Evolutionary conservation across 2,329 filamentous ascomycete species (phyloP).

Genomic region (Cladosporium colombiae): DNA sequence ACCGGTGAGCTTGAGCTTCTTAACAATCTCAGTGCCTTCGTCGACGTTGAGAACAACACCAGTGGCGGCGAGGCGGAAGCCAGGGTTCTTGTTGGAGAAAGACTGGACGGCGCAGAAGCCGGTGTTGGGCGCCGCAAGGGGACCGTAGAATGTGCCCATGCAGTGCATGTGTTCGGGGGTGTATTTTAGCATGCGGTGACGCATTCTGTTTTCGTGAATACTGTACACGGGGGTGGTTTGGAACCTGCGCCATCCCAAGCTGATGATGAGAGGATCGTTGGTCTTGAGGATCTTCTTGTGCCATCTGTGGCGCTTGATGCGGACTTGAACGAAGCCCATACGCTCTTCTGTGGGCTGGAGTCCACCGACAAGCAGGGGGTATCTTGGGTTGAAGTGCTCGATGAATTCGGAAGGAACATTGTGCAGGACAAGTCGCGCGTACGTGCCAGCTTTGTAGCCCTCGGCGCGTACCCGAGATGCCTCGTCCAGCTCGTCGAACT

Average conservation of each 20-base stretch:
- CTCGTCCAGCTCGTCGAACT: conserved; percentile 86
- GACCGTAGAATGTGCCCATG: conserved; percentile 92
- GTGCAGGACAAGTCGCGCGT: conserved; percentile 86
- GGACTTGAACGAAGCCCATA: conserved; percentile 91
- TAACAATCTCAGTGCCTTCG: conserved; percentile 95
- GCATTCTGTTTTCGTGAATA: conserved; percentile 87
- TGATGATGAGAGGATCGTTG: conserved; percentile 96
- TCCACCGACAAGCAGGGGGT: conserved; percentile 87
- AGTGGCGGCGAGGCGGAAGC: conserved; percentile 91
- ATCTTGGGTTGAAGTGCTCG: conserved; percentile 74
- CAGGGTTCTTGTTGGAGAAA: conserved; percentile 78
- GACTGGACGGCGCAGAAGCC: conserved; percentile 93
- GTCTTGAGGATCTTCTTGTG: conserved; percentile 99
- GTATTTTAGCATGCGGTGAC: conserved; percentile 98
- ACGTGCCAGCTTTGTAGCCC: conserved; percentile 88
- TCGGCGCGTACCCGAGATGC: conserved; percentile 80
- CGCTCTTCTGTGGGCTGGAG: conserved; percentile 90
- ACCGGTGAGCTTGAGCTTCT: conserved; percentile 97
- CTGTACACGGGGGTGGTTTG: conserved; percentile 91
- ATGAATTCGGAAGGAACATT: conserved; percentile 90
- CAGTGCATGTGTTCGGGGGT: conserved; percentile 99
- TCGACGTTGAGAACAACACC: conserved; percentile 93
- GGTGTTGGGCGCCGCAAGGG: conserved; percentile 91
- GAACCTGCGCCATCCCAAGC: conserved; percentile 92
- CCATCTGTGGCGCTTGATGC: conserved; percentile 97